phyloP scores from a whole-genome alignment of 2,329 filamentous ascomycete species.

The Colletotrichum sp. region DNA sequence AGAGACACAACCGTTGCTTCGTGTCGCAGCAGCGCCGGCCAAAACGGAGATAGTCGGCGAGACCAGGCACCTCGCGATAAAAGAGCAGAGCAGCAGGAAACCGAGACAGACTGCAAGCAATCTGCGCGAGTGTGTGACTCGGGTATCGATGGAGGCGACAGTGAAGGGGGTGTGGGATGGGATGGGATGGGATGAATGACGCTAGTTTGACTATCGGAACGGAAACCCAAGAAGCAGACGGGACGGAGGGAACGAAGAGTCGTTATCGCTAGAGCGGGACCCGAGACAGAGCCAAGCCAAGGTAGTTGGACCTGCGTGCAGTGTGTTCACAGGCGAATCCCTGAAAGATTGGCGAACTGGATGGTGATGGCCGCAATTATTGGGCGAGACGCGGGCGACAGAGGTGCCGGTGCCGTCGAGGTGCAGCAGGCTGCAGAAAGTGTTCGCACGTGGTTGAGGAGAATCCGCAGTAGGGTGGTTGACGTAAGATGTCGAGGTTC shows the following conservation, averaged over 20 bases:
- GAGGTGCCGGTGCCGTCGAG: background rate
- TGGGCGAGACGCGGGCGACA: background rate
- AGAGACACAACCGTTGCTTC: background rate
- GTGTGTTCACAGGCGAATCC: background rate
- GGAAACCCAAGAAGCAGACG: background rate
- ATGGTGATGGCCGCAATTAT: background rate
- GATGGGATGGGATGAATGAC: conserved; percentile 7
- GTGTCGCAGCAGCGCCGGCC: background rate
- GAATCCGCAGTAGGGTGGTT: background rate
- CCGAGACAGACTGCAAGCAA: background rate
- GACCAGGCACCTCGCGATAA: background rate
- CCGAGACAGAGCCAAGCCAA: background rate
- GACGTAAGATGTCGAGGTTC: background rate
- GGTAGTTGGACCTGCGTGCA: background rate
- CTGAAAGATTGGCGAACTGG: background rate
- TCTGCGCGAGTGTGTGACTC: background rate
- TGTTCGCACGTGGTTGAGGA: background rate
- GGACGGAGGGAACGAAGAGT: background rate
- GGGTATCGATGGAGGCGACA: background rate
- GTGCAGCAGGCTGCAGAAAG: background rate
- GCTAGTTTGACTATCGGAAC: conserved; percentile 3
- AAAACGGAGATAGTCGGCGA: conserved; percentile 5
- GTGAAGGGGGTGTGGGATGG: background rate
- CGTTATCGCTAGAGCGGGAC: background rate
- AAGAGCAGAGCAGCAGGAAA: background rate